Percentiles rank a stretch among this genome's conserved stretches.
Conservation (phyloP, 768 basidiomycete species). For the Tulasnella sp. region DNA sequence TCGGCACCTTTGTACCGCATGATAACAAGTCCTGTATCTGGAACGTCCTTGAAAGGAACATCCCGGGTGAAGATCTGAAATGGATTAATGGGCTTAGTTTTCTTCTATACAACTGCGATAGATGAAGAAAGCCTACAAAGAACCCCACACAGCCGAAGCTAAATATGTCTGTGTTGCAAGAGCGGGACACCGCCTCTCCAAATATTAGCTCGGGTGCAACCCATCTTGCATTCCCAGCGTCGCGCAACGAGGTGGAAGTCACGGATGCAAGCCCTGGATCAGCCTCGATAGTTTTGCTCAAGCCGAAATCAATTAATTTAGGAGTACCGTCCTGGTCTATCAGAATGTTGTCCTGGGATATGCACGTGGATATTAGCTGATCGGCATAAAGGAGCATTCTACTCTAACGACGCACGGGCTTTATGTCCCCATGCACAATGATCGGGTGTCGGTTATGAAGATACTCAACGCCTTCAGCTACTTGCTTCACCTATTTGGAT, state of each 20-base stretch:
- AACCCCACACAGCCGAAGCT: neutral
- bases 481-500: neutral
- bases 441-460: neutral
- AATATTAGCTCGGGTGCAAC: neutral
- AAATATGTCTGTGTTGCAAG: neutral
- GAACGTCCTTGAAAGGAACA: neutral
- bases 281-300: neutral
- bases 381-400: no score
- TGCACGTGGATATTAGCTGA: no score
- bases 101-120: neutral
- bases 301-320: neutral
- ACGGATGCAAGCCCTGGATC: neutral
- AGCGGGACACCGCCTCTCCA: neutral
- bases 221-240: neutral
- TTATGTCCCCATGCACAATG: constrained; percentile 11
- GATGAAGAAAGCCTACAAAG: neutral
- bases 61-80: neutral
- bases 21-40: neutral
- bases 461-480: neutral
- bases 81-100: neutral
- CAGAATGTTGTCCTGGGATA: neutral
- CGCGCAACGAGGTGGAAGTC: neutral
- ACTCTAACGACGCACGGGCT: neutral
- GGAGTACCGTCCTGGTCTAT: neutral
- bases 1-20: neutral